Evolutionary conservation across 495 filamentous ascomycete genomes (phyloP), one percentile per base, ranked within the genome.

Genomic region (Saxophila tyrrhenica): DNA sequence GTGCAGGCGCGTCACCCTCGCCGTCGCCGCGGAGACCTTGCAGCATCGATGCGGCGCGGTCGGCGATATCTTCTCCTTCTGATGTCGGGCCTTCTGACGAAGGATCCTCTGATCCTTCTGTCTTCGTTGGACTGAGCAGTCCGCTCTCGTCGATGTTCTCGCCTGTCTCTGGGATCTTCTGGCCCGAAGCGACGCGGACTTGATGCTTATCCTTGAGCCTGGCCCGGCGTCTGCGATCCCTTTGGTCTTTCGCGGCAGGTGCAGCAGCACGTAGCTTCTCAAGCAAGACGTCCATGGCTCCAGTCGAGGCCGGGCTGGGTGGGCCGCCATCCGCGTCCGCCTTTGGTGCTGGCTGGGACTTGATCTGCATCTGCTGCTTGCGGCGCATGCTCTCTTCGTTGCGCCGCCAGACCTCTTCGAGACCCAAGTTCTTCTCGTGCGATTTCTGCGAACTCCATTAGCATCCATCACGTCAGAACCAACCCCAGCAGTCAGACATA

Each of bases 281-380:
- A 38, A 98, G 78, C n/a, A 98, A 75, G 15, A 82, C 85, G 72
- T 98, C 92, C 89, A 98, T 97, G 35, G 91, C 94, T 42, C 92
- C 94, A 43, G 87, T 85, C 29, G 82, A 78, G 29, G 76, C 78
- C n/a, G 91, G 85, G 10, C 86, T 84, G 19, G 76, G 72, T 1
- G 81, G 79, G 2, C 69, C 70, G n/a, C 39, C 43, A n/a, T 57
- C 53, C 50, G 22, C 20, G 16, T 54, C 50, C 17, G 64, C 39
- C 21, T 50, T 50, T 25, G 77, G 72, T 41, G 81, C 70, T 59
- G 85, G 85, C 61, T 84, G 73, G 2, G 55, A 25, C 20, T 44
- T 46, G 38, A 55, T 25, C 2, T 3, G 16, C 13, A 23, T 19
- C n/a, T 32, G 25, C 59, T 82, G 76, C 71, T 92, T 94, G 56